Evolutionary conservation across 1,284 basidiomycete genomes (phyloP), one percentile per base, ranked within the genome.

Genomic region (Cryptococcus maquisensis): DNA sequence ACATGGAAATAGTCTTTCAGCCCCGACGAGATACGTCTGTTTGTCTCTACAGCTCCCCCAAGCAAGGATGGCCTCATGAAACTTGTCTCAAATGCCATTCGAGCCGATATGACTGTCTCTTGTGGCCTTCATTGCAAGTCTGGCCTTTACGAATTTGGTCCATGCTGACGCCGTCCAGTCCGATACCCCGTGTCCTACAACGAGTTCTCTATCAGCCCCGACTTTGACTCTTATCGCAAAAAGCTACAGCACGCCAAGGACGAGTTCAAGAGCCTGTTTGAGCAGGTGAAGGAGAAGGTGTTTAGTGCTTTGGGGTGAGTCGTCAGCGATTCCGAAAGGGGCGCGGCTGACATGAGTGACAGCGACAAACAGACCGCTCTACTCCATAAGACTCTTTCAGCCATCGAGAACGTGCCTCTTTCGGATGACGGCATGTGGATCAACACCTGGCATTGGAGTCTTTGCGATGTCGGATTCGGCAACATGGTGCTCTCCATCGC

Each of bases 381-480:
- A 13, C 81, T 99, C 41, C 86, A 92, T 76, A 96, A 98, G 77
- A 90, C 90, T 1, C 78, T 97, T 36, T 84, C 84, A 12, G 90
- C 96, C 32, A 81, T 85, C 3, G 72, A 82, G 1, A 82, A 84
- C 40, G 68, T 77, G 3, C 73, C 76, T 0, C 68, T 82, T 4
- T 79, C 53, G 15, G 44, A 80, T 15, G 83, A 82, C 40, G 80
- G 81, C 4, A 84, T 88, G 1, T 97, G 93, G 95, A 98, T 92
- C 78, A 98, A 93, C 74, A 92, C 88, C 67, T 98, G 95, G 95
- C 93, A 98, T 75, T 98, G 93, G 93, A 93, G 95, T 68, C 77
- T 96, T 21, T 62, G 94, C 56, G 95, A 98, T 69, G 95, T 94
- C 8, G 87, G 90, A 1, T 95, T 88, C 62, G 96, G 95, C 2